A percentile compares a stretch with the other conserved stretches of the same genome.
phyloP scores from a whole-genome alignment of 1,284 basidiomycete genomes.

The Pascua sp. region DNA sequence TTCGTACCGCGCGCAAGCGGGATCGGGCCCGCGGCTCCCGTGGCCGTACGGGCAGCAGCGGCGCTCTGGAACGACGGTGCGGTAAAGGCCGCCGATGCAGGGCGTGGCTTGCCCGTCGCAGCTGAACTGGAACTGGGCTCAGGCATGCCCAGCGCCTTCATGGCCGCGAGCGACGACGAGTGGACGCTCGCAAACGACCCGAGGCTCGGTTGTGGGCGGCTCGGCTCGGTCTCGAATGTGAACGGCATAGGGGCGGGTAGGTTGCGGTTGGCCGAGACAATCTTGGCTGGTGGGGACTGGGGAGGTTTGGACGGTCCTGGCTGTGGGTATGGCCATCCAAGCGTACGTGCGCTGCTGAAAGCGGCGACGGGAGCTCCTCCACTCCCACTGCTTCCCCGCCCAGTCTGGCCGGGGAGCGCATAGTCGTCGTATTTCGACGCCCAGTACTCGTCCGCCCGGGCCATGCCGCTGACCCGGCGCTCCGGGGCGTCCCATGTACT shows the following conservation, averaged over 20 bases:
- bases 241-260: conserved; percentile 40
- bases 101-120: not conserved
- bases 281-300: conserved; percentile 27
- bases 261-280: conserved; percentile 34
- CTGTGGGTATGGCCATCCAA: too few species aligned
- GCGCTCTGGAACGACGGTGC: not conserved
- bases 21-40: conserved; percentile 1
- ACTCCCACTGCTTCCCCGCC: too few species aligned
- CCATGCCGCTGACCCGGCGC: conserved; percentile 26
- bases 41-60: not conserved
- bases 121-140: not conserved
- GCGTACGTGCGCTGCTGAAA: too few species aligned
- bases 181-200: conserved; percentile 29
- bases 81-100: too few species aligned
- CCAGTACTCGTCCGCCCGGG: conserved; percentile 46
- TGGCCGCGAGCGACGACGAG: conserved; percentile 29
- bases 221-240: conserved; percentile 25
- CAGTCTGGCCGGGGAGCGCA: conserved; percentile 24
- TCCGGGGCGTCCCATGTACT: conserved; percentile 44
- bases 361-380: too few species aligned
- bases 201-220: conserved; percentile 20
- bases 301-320: too few species aligned
- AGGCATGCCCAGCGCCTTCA: conserved; percentile 22
- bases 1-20: conserved; percentile 35
- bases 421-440: conserved; percentile 45